These are phyloP conservation scores for Candida albicans DNA, from an alignment of 1,139 yeast species.

Conservation along the genomic window DNA sequence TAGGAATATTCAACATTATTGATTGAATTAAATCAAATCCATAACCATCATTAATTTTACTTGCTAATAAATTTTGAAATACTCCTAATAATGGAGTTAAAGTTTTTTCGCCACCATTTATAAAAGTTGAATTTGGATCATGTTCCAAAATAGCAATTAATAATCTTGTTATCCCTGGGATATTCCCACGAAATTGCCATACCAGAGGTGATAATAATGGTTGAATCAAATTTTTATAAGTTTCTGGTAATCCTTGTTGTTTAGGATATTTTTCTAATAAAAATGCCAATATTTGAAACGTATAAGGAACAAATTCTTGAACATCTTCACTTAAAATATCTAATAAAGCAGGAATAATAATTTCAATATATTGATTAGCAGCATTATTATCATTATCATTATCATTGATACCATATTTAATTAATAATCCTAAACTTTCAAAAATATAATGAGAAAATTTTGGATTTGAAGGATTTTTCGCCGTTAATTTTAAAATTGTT, in stretches of 20 bases:
- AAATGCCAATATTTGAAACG: constrained; percentile 83
- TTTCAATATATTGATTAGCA: constrained; percentile 49
- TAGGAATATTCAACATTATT: constrained; percentile 60
- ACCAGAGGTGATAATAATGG: constrained; percentile 86
- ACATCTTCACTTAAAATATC: constrained; percentile 76
- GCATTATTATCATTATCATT: constrained; percentile 27
- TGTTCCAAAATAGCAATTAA: constrained; percentile 68
- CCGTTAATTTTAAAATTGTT: constrained; percentile 65
- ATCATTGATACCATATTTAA: constrained; percentile 47
- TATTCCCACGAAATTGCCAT: constrained; percentile 92
- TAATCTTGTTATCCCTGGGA: constrained; percentile 87
- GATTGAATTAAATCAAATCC: constrained; percentile 85
- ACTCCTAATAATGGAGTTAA: constrained; percentile 88
- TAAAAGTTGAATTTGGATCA: constrained; percentile 52
- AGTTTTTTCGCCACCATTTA: constrained; percentile 28
- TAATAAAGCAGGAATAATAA: constrained; percentile 67
- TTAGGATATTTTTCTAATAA: constrained; percentile 65
- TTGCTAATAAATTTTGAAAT: constrained; percentile 89
- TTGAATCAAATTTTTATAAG: constrained; percentile 64
- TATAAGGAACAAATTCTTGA: constrained; percentile 92
- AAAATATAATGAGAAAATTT: constrained; percentile 87
- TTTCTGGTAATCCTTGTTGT: constrained; percentile 53
- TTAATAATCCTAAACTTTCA: constrained; percentile 79
- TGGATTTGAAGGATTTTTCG: constrained; percentile 94
- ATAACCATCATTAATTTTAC: constrained; percentile 73